Conservation (phyloP, 2,329 filamentous ascomycete genomes). For the Aspergillus texensis region DNA sequence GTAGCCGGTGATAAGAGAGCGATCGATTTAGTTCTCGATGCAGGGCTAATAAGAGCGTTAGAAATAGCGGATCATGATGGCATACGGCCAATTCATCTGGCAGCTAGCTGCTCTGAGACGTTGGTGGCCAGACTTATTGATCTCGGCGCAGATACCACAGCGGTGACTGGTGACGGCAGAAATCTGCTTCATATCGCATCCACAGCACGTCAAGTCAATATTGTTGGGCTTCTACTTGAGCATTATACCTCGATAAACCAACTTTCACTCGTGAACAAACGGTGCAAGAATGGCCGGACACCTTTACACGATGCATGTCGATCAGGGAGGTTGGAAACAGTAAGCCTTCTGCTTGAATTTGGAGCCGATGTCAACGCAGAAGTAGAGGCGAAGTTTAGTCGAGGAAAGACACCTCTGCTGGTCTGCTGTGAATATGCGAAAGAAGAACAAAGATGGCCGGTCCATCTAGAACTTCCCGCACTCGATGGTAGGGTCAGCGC, state of each 20-base stretch:
- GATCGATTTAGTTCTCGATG: constrained; percentile 18
- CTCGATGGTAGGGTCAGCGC: background rate
- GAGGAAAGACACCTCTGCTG: constrained; percentile 3
- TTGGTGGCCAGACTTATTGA: constrained; percentile 21
- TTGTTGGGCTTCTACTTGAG: constrained; percentile 21
- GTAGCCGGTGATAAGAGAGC: constrained; percentile 7
- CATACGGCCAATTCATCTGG: constrained; percentile 23
- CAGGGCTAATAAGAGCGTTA: constrained; percentile 10
- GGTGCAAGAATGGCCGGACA: constrained; percentile 17
- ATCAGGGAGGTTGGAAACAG: constrained; percentile 24
- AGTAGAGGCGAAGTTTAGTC: background rate
- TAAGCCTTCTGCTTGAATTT: constrained; percentile 17
- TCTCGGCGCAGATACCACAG: constrained; percentile 18
- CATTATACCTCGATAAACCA: constrained; percentile 12
- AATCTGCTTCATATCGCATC: constrained; percentile 26
- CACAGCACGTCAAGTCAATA: constrained; percentile 22
- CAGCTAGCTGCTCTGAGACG: constrained; percentile 18
- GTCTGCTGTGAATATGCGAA: constrained; percentile 11
- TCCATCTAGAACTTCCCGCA: background rate
- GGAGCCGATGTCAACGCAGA: constrained; percentile 18
- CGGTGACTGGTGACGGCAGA: constrained; percentile 19
- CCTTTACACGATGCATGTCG: constrained; percentile 26
- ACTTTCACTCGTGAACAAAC: constrained; percentile 13
- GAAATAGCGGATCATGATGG: constrained; percentile 21
- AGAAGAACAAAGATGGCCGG: constrained; percentile 17